Percentiles rank a stretch among this genome's conserved stretches.
These are phyloP conservation scores for Boletus speciosus DNA, from an alignment of 768 basidiomycete species.

Conservation along the genomic window DNA sequence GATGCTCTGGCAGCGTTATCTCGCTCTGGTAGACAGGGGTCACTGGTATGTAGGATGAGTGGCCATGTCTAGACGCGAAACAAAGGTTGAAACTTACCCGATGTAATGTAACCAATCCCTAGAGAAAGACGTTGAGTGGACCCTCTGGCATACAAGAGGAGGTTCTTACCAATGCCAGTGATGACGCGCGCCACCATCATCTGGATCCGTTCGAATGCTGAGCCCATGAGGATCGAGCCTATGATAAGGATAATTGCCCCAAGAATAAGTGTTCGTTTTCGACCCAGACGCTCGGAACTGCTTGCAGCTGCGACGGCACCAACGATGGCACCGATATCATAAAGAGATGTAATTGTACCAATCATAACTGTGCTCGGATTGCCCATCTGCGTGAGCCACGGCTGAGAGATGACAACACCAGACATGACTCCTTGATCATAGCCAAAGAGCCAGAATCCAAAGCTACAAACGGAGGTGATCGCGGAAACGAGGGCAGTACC, in stretches of 20 bases:
- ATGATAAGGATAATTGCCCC: slow-evolving; percentile 6
- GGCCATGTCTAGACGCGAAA: not conserved
- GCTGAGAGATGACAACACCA: slow-evolving; percentile 9
- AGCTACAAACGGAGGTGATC: slow-evolving; percentile 15
- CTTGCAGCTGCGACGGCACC: slow-evolving; percentile 13
- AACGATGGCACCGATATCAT: slow-evolving; percentile 13
- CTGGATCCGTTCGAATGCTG: slow-evolving; percentile 9
- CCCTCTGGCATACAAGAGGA: not conserved
- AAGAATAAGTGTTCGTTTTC: slow-evolving; percentile 10
- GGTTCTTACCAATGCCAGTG: slow-evolving; percentile 3
- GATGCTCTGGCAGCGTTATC: slow-evolving; percentile 10
- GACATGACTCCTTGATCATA: slow-evolving; percentile 20
- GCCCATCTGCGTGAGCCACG: slow-evolving; percentile 14
- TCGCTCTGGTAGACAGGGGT: slow-evolving; percentile 13
- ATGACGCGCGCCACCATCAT: slow-evolving; percentile 14
- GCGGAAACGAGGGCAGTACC: slow-evolving; percentile 9
- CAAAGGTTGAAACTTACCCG: not conserved
- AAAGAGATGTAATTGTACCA: slow-evolving; percentile 15
- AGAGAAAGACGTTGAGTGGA: not conserved
- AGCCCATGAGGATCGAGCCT: slow-evolving; percentile 12
- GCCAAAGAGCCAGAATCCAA: slow-evolving; percentile 15
- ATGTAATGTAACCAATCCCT: slow-evolving; percentile 15
- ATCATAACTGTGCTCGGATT: slow-evolving; percentile 15
- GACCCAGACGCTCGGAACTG: slow-evolving; percentile 11
- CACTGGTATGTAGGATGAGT: slow-evolving; percentile 1